Base-by-base conservation (phyloP, 176 grass and related monocot genomes). In the Secale cereale region DNA sequence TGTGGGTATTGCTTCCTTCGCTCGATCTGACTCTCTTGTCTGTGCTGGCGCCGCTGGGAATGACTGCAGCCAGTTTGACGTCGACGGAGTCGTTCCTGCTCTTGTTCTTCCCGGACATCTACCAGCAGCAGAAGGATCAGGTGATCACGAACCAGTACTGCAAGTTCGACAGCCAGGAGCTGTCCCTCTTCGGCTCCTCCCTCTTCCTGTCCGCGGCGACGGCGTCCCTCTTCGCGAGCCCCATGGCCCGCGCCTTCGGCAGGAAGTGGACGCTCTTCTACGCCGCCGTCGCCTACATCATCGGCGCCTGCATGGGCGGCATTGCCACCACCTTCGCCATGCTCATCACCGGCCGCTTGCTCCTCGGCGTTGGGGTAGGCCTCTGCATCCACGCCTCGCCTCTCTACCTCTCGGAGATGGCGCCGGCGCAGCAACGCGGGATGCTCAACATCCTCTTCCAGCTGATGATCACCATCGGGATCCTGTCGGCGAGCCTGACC, bases 91-190 rank as follows among this genome's bases (percentile, higher is more conserved):
- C 76, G 0, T 92, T 89, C 87, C 11, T 92, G 68, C 3, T 76
- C 37, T 28, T 76, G 79, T 92, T 92, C 80, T 92, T 92, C 80
- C 90, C 90, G 10, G 65, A 52, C 32, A 78, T 89, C 57, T 89
- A 86, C 76, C 33, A 80, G 48, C 28, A 92, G 75, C 71, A 83
- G 83, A 39, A 80, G 87, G 32, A 35, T 3, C 15, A 62, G 62
- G 84, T 89, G 59, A 22, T 89, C 77, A 78, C 81, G 14, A 94
- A 94, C 90, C 88, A 94, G 74, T 97, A 97, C 88, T 97, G 95
- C 95, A 93, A 91, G 85, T 97, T 93, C 48, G 92, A 97, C 87
- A 97, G 95, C 87, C 90, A 88, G 79, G 22, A 88, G 31, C 85
- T 94, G 65, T 93, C 92, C 8, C 30, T 91, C 6, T 98, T 98